These are phyloP conservation scores for Saccharomycopsis selenospora DNA, from an alignment of 805 yeast genomes.

Conservation along the genomic window DNA sequence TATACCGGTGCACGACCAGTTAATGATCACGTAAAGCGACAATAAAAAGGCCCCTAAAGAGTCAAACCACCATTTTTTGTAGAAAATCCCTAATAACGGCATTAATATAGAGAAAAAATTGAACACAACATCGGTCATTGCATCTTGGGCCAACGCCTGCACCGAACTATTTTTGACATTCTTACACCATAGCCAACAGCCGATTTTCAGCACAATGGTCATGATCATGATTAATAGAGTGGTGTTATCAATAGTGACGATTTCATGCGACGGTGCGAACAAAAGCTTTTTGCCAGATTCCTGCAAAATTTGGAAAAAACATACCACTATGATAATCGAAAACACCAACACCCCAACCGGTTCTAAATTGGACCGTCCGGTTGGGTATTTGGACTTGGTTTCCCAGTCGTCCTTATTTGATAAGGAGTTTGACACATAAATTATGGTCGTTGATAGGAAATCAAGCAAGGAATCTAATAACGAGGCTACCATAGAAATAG, in stretches of 20 bases:
- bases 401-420: slow-evolving; percentile 42
- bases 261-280: slow-evolving; percentile 29
- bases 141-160: slow-evolving; percentile 77
- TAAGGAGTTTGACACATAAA: slow-evolving; percentile 50
- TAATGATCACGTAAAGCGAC: slow-evolving; percentile 51
- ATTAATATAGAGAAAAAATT: slow-evolving; percentile 63
- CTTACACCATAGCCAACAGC: slow-evolving; percentile 59
- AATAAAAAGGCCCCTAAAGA: slow-evolving; percentile 63
- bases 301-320: slow-evolving; percentile 65
- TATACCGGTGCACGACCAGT: slow-evolving; percentile 59
- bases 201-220: slow-evolving; percentile 54
- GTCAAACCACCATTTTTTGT: slow-evolving; percentile 63
- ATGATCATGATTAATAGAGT: slow-evolving; percentile 52
- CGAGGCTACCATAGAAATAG: slow-evolving; percentile 73
- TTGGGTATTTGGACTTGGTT: slow-evolving; percentile 43
- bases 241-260: slow-evolving; percentile 42
- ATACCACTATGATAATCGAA: slow-evolving; percentile 60
- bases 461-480: slow-evolving; percentile 71
- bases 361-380: slow-evolving; percentile 66
- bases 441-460: slow-evolving; percentile 66
- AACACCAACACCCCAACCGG: slow-evolving; percentile 74
- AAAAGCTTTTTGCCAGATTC: slow-evolving; percentile 49
- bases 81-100: slow-evolving; percentile 53
- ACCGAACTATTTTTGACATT: slow-evolving; percentile 56
- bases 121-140: slow-evolving; percentile 69